Evolutionary conservation across 2,329 filamentous ascomycete species (phyloP).

Genomic region (Ceratocystiopsis brevicomis): DNA sequence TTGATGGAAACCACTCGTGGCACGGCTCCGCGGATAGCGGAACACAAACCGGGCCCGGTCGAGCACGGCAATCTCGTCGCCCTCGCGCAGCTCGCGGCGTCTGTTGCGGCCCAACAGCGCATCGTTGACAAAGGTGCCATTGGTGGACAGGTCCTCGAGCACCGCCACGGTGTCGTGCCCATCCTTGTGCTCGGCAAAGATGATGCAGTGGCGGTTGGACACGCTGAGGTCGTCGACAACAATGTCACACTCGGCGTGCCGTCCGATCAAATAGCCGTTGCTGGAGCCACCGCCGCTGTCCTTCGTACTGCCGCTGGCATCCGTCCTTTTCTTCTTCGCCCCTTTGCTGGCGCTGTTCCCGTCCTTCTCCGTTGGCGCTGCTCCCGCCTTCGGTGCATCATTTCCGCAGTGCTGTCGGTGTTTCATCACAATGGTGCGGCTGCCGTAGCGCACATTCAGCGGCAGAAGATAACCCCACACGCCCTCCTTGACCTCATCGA

Average conservation of each 20-base stretch:
- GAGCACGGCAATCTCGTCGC: conserved; percentile 77
- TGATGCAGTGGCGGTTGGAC: conserved; percentile 61
- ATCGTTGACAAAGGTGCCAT: conserved; percentile 93
- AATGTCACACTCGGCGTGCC: conserved; percentile 82
- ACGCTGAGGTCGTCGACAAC: conserved; percentile 59
- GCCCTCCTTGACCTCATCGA: conserved; percentile 65
- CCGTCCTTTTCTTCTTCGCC: conserved; percentile 21
- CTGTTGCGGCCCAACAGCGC: conserved; percentile 82
- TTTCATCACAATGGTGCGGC: conserved; percentile 51
- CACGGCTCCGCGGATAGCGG: conserved; percentile 60
- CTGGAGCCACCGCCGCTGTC: conserved; percentile 44
- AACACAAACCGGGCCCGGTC: conserved; percentile 80
- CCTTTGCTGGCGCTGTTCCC: background rate
- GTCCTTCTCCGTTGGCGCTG: background rate
- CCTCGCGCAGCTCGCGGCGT: conserved; percentile 67
- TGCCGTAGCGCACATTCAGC: conserved; percentile 48
- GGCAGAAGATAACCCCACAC: conserved; percentile 94
- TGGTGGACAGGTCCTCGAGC: conserved; percentile 83
- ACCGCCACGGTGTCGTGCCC: conserved; percentile 40
- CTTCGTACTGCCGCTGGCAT: conserved; percentile 22
- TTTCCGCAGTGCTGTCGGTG: conserved; percentile 51
- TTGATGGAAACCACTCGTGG: conserved; percentile 62
- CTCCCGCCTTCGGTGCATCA: conserved; percentile 14
- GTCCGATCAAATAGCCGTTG: conserved; percentile 71
- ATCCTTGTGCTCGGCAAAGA: conserved; percentile 19